phyloP scores from a whole-genome alignment of 2,329 filamentous ascomycete species.

The Trichoderma atroviride region DNA sequence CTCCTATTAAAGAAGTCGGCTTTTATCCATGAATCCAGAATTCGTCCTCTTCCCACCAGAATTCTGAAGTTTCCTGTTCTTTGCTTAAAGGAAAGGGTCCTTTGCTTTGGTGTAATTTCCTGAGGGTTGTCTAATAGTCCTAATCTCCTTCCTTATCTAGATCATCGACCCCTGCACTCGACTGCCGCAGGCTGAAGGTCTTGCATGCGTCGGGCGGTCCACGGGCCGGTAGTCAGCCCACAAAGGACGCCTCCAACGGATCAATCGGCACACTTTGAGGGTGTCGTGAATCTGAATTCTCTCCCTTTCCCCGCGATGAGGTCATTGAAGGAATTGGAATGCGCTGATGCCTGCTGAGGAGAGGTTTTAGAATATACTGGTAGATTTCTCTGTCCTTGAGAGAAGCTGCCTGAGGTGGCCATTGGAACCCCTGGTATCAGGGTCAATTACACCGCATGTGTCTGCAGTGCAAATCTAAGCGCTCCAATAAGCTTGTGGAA shows the following conservation, averaged over 20 bases:
- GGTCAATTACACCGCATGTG: too few relatives aligned
- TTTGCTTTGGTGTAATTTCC: neutral
- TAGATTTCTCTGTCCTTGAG: neutral
- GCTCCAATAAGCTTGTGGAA: neutral
- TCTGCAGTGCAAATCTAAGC: neutral
- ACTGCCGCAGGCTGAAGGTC: neutral
- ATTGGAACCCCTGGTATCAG: neutral
- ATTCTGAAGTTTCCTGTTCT: neutral
- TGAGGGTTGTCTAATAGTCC: neutral
- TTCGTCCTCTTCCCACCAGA: neutral
- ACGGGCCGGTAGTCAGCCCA: neutral
- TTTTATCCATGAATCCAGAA: neutral
- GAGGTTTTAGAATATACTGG: neutral
- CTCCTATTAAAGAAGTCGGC: neutral
- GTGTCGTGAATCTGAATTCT: neutral
- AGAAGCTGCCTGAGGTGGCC: too few relatives aligned
- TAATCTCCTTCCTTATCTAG: neutral
- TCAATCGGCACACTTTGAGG: conserved; percentile 3
- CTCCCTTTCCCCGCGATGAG: conserved; percentile 1
- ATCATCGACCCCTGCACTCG: neutral
- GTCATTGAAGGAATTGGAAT: neutral
- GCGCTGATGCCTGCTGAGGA: neutral
- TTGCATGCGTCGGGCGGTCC: neutral
- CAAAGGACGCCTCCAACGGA: neutral
- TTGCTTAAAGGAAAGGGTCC: neutral